Evolutionary conservation across 2,329 filamentous ascomycete species (phyloP).

Genomic region (Cercospora citrullina): DNA sequence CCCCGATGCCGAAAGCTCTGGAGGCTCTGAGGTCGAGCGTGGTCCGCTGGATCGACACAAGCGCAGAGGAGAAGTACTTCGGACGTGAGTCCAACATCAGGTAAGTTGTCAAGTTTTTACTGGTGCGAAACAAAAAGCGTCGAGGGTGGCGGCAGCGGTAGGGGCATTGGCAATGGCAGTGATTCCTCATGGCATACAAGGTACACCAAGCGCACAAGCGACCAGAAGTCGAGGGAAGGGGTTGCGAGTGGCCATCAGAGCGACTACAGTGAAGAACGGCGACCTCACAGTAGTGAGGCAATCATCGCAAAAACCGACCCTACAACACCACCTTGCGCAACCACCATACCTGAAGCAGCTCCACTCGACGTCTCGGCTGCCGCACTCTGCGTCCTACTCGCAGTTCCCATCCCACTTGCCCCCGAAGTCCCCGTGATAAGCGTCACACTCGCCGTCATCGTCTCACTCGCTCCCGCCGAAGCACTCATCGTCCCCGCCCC

Average conservation of each 20-base stretch:
- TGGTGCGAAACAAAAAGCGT: neutral
- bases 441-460: constrained; percentile 2
- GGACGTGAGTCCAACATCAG: neutral
- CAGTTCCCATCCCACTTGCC: constrained; percentile 1
- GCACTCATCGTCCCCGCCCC: constrained; percentile 1
- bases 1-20: neutral
- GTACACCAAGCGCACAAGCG: neutral
- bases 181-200: too few species aligned
- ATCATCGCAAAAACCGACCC: neutral
- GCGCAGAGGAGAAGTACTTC: neutral
- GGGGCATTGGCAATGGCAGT: too few species aligned
- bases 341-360: neutral
- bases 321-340: neutral
- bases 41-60: neutral
- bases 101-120: neutral
- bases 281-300: neutral
- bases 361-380: constrained; percentile 16
- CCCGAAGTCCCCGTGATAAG: constrained; percentile 8
- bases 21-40: neutral
- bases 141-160: too few species aligned
- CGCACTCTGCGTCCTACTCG: constrained; percentile 12
- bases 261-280: neutral
- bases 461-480: neutral
- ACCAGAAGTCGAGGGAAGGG: neutral
- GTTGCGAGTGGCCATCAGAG: neutral